A percentile compares a stretch with the other conserved stretches of the same genome.
Evolutionary conservation across 768 basidiomycete genomes (phyloP).

Genomic region (Omphalotus guepiniiformis): DNA sequence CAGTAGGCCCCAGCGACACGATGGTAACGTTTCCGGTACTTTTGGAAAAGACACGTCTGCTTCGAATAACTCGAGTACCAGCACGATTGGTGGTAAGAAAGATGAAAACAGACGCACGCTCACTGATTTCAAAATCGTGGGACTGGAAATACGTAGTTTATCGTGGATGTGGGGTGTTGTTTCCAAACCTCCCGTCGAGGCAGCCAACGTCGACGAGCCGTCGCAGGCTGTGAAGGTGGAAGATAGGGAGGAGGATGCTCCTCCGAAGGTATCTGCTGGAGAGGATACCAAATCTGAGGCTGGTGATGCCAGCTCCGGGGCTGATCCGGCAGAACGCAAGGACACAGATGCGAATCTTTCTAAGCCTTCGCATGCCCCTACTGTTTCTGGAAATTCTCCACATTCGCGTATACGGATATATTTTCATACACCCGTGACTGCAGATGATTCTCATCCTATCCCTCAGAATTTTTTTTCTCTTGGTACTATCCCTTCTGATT

Average conservation of each 20-base stretch:
- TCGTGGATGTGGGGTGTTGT: slow-evolving; percentile 84
- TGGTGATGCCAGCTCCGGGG: slow-evolving; percentile 21
- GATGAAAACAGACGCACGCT: slow-evolving; percentile 89
- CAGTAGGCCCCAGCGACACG: slow-evolving; percentile 34
- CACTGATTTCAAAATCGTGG: slow-evolving; percentile 97
- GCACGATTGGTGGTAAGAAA: slow-evolving; percentile 63
- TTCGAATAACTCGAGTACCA: slow-evolving; percentile 22
- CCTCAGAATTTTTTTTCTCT: slow-evolving; percentile 54
- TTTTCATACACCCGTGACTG: slow-evolving; percentile 85
- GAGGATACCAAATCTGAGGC: slow-evolving; percentile 24
- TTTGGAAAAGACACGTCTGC: slow-evolving; percentile 21
- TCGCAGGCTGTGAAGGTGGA: slow-evolving; percentile 26
- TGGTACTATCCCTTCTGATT: slow-evolving; percentile 47
- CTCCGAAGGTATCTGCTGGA: slow-evolving; percentile 15
- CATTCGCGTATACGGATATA: slow-evolving; percentile 85
- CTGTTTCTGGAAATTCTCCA: slow-evolving; percentile 34
- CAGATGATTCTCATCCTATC: slow-evolving; percentile 76
- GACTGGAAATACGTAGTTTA: slow-evolving; percentile 77
- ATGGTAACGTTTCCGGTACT: slow-evolving; percentile 28
- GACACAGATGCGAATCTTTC: slow-evolving; percentile 20
- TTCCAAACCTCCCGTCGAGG: slow-evolving; percentile 29
- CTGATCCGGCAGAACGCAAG: slow-evolving; percentile 16
- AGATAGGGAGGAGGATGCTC: slow-evolving; percentile 23
- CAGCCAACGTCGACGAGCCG: slow-evolving; percentile 1
- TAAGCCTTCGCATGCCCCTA: slow-evolving; percentile 15